Conservation (phyloP, 306 rosid species). For the Fragaria vesca region DNA sequence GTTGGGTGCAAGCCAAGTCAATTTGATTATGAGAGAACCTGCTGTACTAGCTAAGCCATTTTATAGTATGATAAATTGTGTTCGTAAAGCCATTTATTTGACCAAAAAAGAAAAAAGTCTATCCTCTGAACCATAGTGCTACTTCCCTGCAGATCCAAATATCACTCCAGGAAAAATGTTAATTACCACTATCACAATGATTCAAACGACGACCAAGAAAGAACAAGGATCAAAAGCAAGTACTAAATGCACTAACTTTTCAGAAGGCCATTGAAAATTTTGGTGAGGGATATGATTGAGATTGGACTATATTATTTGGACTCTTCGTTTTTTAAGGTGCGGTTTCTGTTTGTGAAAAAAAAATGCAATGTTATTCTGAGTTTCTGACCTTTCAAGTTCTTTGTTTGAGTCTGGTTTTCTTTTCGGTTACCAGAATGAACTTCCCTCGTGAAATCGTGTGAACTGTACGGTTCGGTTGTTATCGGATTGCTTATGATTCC, state of each 20-base stretch:
- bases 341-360: background rate
- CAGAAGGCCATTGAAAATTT: background rate
- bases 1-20: slow-evolving; percentile 42
- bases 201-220: slow-evolving; percentile 6
- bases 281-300: background rate
- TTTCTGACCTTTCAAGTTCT: background rate
- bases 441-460: too few species aligned
- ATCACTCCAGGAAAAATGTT: background rate
- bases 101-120: background rate
- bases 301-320: background rate
- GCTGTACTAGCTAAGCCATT: slow-evolving; percentile 33
- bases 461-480: too few species aligned
- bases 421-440: too few species aligned
- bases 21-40: slow-evolving; percentile 40
- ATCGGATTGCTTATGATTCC: too few species aligned
- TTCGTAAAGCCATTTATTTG: background rate
- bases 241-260: background rate
- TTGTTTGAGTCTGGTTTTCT: too few species aligned
- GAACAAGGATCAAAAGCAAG: background rate
- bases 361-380: background rate
- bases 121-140: background rate
- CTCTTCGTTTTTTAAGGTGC: background rate
- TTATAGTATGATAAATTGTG: slow-evolving; percentile 15
- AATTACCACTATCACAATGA: background rate
- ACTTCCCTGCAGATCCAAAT: background rate